Evolutionary conservation across 1,284 basidiomycete genomes (phyloP), one percentile per base, ranked within the genome.

Genomic region (Vanrija pseudolonga): DNA sequence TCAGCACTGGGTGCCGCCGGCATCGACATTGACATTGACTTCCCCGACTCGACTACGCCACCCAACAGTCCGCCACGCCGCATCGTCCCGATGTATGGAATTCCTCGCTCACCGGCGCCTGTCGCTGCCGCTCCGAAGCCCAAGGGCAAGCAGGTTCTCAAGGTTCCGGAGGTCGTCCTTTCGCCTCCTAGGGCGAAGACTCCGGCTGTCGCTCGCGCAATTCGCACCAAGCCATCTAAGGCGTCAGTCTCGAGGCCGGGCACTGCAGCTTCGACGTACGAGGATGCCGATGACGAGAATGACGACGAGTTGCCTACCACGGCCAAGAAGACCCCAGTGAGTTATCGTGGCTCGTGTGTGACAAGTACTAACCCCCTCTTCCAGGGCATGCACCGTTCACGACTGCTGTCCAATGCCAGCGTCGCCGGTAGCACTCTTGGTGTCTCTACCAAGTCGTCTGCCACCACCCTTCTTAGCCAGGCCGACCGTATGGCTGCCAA

Each of bases 401-500:
- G 39, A 37, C 19, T 49, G 47, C 20, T 46, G 45, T 46, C 45
- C 7, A 49, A 42, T 9, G 28, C 42, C 28, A 7, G 32, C 11
- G n/a, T 15, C 14, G 14, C 40, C 22, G 23, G n/a, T 14, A 12
- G 19, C 8, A 11, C 20, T 8, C 26, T n/a, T 8, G 14, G 17
- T 19, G 39, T 45, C 17, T 41, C 43, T 17, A 41, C 23, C n/a
- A 47, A 49, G 28, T 40, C 48, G 8, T 52, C 56, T 12, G 39
- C 20, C 11, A 24, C 38, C 11, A 58, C 54, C 39, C 45, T 64
- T 4, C 61, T 72, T 26, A 56, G 51, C 36, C 72, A 72, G 24
- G 73, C 70, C 20, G 58, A 66, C 6, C 64, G 56, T 9, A 72
- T 76, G 37, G 75, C 72, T 17, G 61, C 64, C 32, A 76, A 76